These are phyloP conservation scores for Withania somnifera DNA, from an alignment of 305 asterid genomes.

Conservation along the genomic window DNA sequence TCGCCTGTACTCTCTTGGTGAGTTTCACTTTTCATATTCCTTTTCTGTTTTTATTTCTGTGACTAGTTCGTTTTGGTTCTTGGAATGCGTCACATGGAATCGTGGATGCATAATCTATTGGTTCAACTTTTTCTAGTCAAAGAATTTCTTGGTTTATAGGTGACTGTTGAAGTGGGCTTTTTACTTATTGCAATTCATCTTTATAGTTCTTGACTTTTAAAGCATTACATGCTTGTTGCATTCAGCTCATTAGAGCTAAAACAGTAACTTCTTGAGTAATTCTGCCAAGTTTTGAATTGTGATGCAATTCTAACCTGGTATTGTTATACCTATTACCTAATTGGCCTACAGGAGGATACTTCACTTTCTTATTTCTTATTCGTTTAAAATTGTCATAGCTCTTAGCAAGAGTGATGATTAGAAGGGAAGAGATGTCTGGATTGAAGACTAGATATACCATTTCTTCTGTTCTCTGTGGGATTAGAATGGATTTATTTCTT, in stretches of 20 bases:
- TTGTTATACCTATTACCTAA: background rate
- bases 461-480: background rate
- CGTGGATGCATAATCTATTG: background rate
- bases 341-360: background rate
- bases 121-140: background rate
- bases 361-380: background rate
- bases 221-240: background rate
- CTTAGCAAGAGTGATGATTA: background rate
- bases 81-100: background rate
- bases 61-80: background rate
- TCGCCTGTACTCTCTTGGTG: conserved; percentile 93
- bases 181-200: background rate
- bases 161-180: background rate
- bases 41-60: background rate
- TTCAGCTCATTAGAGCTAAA: background rate
- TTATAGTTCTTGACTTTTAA: background rate
- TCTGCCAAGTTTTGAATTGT: background rate
- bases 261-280: background rate
- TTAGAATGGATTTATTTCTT: background rate
- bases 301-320: background rate
- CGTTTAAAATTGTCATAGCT: background rate
- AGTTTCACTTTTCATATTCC: conserved; percentile 1
- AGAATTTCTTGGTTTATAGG: background rate
- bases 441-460: background rate
- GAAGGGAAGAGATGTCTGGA: background rate